Percentiles rank a stretch among this genome's conserved stretches.
These are phyloP conservation scores for Fusarium coicis DNA, from an alignment of 2,329 filamentous ascomycete species.

Conservation along the genomic window DNA sequence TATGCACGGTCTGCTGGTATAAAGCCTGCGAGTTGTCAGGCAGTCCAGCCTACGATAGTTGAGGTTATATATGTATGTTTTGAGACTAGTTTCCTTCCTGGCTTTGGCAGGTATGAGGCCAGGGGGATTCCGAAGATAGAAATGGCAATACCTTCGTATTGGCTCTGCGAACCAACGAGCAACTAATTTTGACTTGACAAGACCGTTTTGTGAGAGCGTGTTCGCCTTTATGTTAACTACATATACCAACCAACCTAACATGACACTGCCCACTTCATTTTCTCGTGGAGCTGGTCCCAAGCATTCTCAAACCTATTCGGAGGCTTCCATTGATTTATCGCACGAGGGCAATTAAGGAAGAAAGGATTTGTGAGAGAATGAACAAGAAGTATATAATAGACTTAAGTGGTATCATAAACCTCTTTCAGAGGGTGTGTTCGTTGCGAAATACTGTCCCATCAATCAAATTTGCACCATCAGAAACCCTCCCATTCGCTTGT, in stretches of 20 bases:
- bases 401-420: constrained; percentile 24
- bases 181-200: neutral
- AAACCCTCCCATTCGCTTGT: neutral
- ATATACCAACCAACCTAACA: neutral
- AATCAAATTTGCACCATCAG: constrained; percentile 14
- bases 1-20: constrained; percentile 31
- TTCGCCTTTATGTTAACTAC: neutral
- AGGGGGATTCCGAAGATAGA: constrained; percentile 22
- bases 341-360: neutral
- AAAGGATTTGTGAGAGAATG: neutral
- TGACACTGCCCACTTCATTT: neutral
- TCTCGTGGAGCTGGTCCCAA: neutral
- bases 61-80: constrained; percentile 14
- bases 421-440: constrained; percentile 1
- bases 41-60: constrained; percentile 35
- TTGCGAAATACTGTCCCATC: neutral
- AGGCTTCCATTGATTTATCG: neutral
- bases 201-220: neutral
- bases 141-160: constrained; percentile 26
- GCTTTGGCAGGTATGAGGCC: constrained; percentile 18
- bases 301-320: neutral
- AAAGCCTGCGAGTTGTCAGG: constrained; percentile 33
- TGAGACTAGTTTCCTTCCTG: constrained; percentile 3
- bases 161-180: neutral
- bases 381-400: neutral